Evolutionary conservation across 2,329 filamentous ascomycete genomes (phyloP).

Genomic region (Hypoxylon sp.): DNA sequence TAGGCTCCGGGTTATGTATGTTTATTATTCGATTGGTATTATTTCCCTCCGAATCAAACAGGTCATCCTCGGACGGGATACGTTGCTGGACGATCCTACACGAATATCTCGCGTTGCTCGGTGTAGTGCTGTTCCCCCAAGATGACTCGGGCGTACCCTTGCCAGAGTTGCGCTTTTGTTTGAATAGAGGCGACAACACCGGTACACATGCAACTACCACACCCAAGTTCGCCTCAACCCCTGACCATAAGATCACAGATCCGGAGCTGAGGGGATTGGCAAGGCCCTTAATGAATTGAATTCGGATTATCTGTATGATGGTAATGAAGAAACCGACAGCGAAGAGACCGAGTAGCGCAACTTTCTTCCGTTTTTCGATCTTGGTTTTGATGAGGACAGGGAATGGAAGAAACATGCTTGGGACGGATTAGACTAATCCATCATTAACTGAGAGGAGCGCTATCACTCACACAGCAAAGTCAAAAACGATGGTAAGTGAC

Average conservation of each 20-base stretch:
- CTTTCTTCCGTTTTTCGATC: conserved; percentile 27
- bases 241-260: conserved; percentile 28
- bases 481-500: conserved; percentile 31
- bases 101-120: not conserved
- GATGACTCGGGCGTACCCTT: conserved; percentile 6
- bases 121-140: conserved; percentile 7
- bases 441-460: not conserved
- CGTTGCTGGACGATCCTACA: not conserved
- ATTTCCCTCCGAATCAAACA: not conserved
- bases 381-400: conserved; percentile 32
- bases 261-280: conserved; percentile 24
- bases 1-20: conserved; percentile 1
- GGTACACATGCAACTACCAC: conserved; percentile 36
- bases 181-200: conserved; percentile 30
- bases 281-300: conserved; percentile 28
- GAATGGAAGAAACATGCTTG: conserved; percentile 41
- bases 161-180: not conserved
- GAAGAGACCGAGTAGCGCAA: conserved; percentile 36
- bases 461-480: conserved; percentile 38
- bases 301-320: conserved; percentile 37
- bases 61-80: conserved; percentile 3
- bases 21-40: not conserved
- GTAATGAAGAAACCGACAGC: conserved; percentile 40
- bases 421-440: conserved; percentile 4
- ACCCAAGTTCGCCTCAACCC: conserved; percentile 30